Percentiles rank a stretch among this genome's conserved stretches.
phyloP scores from a whole-genome alignment of 331 rosid species.

The Acacia pycnantha region DNA sequence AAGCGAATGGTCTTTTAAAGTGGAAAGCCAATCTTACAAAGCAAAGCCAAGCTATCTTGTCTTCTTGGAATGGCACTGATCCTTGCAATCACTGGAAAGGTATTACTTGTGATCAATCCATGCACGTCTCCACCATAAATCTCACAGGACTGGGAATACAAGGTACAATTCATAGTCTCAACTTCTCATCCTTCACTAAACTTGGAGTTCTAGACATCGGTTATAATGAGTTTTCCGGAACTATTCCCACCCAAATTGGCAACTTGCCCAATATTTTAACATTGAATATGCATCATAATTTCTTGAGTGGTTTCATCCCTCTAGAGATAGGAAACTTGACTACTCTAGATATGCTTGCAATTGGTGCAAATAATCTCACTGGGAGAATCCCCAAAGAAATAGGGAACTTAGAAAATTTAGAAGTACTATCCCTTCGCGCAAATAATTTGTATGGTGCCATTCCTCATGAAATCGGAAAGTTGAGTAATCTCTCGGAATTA shows the following conservation, averaged over 20 bases:
- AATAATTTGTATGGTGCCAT: neutral
- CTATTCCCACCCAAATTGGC: neutral
- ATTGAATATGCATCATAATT: neutral
- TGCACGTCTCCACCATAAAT: neutral
- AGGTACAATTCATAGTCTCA: neutral
- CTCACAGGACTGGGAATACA: neutral
- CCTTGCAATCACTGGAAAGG: constrained; percentile 24
- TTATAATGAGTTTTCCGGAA: neutral
- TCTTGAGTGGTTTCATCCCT: neutral
- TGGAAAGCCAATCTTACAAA: constrained; percentile 38
- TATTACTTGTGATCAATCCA: constrained; percentile 7
- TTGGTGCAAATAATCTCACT: neutral
- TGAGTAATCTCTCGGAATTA: no score
- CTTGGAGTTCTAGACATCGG: neutral
- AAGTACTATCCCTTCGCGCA: rapidly evolving
- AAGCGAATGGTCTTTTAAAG: constrained; percentile 1
- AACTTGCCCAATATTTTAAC: neutral
- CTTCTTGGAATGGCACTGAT: constrained; percentile 24
- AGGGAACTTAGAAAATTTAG: neutral
- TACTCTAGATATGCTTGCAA: neutral
- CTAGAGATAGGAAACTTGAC: neutral
- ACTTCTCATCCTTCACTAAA: neutral
- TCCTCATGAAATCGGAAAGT: no score
- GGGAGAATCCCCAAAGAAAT: neutral
- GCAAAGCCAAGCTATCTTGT: constrained; percentile 29